These are phyloP conservation scores for Nelumbo lutea DNA, from an alignment of 164 flowering plant species.

Conservation along the genomic window DNA sequence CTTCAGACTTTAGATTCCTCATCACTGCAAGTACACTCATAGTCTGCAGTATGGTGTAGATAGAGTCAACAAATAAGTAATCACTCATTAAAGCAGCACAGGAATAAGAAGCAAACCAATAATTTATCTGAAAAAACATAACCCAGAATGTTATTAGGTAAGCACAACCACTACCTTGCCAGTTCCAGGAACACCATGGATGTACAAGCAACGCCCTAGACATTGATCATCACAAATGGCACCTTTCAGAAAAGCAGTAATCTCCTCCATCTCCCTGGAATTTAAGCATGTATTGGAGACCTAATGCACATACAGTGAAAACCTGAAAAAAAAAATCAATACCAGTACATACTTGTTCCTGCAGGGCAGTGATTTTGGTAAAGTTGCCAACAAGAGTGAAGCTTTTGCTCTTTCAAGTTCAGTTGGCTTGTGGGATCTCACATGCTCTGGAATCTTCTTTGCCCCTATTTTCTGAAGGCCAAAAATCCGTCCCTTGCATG, in stretches of 20 bases:
- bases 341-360: constrained; percentile 61
- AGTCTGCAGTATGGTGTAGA: constrained; percentile 55
- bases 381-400: constrained; percentile 63
- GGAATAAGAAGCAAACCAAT: neutral
- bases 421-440: constrained; percentile 73
- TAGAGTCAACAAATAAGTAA: constrained; percentile 8
- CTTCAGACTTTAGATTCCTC: constrained; percentile 78
- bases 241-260: constrained; percentile 67
- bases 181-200: constrained; percentile 99
- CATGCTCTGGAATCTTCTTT: constrained; percentile 82
- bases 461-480: constrained; percentile 87
- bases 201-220: constrained; percentile 90
- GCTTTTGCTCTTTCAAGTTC: constrained; percentile 88
- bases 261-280: constrained; percentile 91
- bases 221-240: constrained; percentile 81
- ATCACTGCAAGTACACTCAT: constrained; percentile 91
- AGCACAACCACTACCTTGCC: constrained; percentile 61
- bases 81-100: constrained; percentile 1
- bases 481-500: constrained; percentile 45
- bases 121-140: neutral
- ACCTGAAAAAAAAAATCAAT: neutral
- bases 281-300: constrained; percentile 6
- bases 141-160: neutral
- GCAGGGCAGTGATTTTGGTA: constrained; percentile 88
- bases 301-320: neutral